phyloP scores from a whole-genome alignment of 257 asterid genomes.

The Solanum chilense region DNA sequence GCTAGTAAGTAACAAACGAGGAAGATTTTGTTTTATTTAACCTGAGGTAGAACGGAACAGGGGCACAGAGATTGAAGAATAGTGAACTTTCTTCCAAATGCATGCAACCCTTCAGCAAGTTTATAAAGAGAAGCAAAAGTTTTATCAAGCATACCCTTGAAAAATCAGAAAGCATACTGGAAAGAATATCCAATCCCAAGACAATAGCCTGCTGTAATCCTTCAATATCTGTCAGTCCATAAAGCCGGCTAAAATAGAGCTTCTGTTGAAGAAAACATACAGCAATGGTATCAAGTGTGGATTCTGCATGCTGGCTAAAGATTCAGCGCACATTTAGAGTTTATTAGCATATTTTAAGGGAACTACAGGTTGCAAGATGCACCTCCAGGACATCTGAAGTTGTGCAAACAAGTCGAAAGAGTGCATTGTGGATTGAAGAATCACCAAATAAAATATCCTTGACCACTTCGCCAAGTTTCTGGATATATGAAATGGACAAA shows the following conservation, averaged over 20 bases:
- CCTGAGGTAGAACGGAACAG: not conserved
- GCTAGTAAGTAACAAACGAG: not conserved
- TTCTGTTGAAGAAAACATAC: conserved; percentile 32
- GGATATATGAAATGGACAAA: conserved; percentile 29
- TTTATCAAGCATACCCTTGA: conserved; percentile 44
- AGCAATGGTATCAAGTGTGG: not conserved
- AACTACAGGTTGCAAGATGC: conserved; percentile 7
- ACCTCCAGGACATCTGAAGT: conserved; percentile 80
- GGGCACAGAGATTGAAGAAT: not conserved
- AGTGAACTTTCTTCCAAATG: not conserved
- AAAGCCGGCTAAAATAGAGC: conserved; percentile 61
- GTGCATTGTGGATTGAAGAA: conserved; percentile 71
- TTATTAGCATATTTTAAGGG: not conserved
- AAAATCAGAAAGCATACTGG: conserved; percentile 39
- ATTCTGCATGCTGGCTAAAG: conserved; percentile 1
- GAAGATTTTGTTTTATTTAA: not conserved
- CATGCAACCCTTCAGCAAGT: not conserved
- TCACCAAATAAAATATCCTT: conserved; percentile 57
- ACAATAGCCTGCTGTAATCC: conserved; percentile 67
- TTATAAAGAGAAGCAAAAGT: not conserved
- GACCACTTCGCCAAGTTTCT: conserved; percentile 47
- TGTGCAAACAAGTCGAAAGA: conserved; percentile 75
- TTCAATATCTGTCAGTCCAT: conserved; percentile 71
- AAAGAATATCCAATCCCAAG: conserved; percentile 64
- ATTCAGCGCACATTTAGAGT: not conserved